Evolutionary conservation across 352 stramenopile genomes (phyloP).

Genomic region (Globisporangium ultimum): DNA sequence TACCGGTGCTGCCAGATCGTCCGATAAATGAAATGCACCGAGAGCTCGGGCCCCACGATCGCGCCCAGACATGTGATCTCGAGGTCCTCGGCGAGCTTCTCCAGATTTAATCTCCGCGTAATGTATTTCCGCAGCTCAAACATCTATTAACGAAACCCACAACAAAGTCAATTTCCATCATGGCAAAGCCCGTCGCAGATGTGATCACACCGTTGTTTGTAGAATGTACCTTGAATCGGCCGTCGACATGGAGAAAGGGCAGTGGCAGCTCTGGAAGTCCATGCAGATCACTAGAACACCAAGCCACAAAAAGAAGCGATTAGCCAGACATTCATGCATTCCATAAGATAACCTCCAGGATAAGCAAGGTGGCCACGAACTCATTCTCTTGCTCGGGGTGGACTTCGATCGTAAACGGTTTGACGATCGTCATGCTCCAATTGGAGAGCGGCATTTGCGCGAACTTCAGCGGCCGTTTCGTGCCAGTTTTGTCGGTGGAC

Average conservation of each 20-base stretch:
- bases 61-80: conserved; percentile 58
- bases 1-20: conserved; percentile 65
- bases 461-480: background rate
- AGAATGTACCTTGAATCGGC: conserved; percentile 64
- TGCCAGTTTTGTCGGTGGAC: background rate
- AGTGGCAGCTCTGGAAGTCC: conserved; percentile 30
- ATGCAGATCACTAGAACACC: background rate
- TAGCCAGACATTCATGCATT: background rate
- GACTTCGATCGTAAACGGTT: conserved; percentile 9
- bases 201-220: background rate
- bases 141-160: conserved; percentile 26
- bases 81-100: conserved; percentile 23
- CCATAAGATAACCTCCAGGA: background rate
- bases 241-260: conserved; percentile 62
- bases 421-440: conserved; percentile 7
- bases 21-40: conserved; percentile 57
- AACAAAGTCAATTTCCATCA: conserved; percentile 3
- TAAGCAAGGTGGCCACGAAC: background rate
- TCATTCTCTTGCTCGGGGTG: conserved; percentile 3
- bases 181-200: background rate
- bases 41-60: conserved; percentile 60
- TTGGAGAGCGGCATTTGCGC: conserved; percentile 4
- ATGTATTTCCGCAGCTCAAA: conserved; percentile 57
- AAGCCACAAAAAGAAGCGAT: background rate
- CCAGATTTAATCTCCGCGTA: conserved; percentile 27